phyloP scores from a whole-genome alignment of 106 monocot genomes.

The Alisma plantagoaquatica region DNA sequence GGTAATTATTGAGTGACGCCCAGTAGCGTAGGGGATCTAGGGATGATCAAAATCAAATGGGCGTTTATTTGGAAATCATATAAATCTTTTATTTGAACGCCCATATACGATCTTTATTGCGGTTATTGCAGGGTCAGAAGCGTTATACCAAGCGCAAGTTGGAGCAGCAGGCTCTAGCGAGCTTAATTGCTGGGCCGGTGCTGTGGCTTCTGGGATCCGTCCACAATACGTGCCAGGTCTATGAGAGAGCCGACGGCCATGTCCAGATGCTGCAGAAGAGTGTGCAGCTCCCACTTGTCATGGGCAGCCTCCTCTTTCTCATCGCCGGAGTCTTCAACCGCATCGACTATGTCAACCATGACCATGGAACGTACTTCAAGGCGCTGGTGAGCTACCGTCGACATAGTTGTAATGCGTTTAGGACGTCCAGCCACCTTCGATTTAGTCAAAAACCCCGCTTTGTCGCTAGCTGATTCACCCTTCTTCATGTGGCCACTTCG shows the following conservation, averaged over 20 bases:
- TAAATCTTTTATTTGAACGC: no score
- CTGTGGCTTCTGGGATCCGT: conserved; percentile 67
- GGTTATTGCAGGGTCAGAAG: no score
- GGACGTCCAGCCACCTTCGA: no score
- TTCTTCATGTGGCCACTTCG: no score
- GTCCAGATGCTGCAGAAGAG: conserved; percentile 79
- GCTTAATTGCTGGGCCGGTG: conserved; percentile 52
- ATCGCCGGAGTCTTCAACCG: conserved; percentile 47
- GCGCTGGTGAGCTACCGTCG: conserved; percentile 37
- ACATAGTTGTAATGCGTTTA: no score
- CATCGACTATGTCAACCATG: conserved; percentile 8
- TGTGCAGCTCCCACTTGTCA: conserved; percentile 67
- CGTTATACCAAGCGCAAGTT: conserved; percentile 22
- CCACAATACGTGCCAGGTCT: conserved; percentile 68
- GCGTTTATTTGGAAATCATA: no score
- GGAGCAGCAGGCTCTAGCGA: conserved; percentile 45
- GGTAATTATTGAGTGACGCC: conserved; percentile 25
- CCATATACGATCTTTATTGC: no score
- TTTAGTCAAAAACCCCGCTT: no score
- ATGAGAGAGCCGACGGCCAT: conserved; percentile 59
- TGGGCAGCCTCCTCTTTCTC: conserved; percentile 73
- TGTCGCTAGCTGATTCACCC: no score
- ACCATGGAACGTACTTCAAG: conserved; percentile 10
- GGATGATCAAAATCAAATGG: no score
- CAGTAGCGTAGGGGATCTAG: no score